Base-by-base conservation (phyloP, 1,284 basidiomycete species). In the Vanrija sp. region DNA sequence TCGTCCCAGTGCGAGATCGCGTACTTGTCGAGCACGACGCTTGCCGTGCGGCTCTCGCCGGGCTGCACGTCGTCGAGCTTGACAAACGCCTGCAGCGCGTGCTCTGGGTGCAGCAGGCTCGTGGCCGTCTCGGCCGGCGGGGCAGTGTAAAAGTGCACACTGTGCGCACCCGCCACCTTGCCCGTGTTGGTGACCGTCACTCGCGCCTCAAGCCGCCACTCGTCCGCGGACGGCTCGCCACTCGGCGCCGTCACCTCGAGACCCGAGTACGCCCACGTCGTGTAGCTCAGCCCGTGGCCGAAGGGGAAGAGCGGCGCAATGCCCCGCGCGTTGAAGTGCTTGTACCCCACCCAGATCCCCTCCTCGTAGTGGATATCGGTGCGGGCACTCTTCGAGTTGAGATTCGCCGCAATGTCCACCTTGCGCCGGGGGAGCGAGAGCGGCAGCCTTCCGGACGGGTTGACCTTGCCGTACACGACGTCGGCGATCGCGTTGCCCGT, bases 271-370 rank as follows among this genome's bases (percentile, higher is more conserved):
- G 71, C 67, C 77, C 88, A 91, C 0, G 80, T 83, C 19, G 84
- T 88, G 76, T 88, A 90, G 0, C 86, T 88, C 16, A 91, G 80
- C 10, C 89, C 89, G 64, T 66, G 86, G 82, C 87, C 87, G 67
- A 88, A 89, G 31, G 85, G 79, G 72, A 85, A 89, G 16, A 81
- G 77, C 9, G 86, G 85, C 10, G 75, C 72, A 47, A 87, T 82
- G 24, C 37, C 22, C 27, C 41, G 76, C 62, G 84, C 80, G 41
- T 85, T 82, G 64, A 83, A 87, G 65, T 87, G 83, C 62, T 86
- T 88, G 75, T 89, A 89, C 7, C 87, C 87, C 82, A 60, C 57
- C 36, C 38, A 60, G 35, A 35, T 49, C 19, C 54, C 59, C 43
- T 61, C 59, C 16, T 45, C 51, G 41, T 79, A 81, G 35, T 85